Conservation (phyloP, 2,329 filamentous ascomycete genomes). For the Pseudopithomyces maydicus region DNA sequence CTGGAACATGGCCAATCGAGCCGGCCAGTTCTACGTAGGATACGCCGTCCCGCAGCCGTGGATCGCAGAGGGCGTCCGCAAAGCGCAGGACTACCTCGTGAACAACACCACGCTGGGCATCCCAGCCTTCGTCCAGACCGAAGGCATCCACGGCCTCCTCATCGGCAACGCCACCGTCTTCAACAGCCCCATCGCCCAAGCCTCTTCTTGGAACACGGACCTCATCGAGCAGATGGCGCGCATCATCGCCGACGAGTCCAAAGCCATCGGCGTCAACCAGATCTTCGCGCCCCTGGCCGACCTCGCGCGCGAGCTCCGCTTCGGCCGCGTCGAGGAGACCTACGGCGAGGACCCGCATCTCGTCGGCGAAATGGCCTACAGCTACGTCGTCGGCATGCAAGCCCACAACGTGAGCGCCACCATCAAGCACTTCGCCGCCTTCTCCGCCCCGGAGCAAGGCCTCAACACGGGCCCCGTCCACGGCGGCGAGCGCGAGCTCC, state of each 20-base stretch:
- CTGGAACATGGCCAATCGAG: slow-evolving; percentile 68
- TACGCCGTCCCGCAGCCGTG: slow-evolving; percentile 68
- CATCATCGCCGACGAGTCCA: slow-evolving; percentile 68
- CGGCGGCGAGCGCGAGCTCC: slow-evolving; percentile 60
- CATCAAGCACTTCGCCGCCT: slow-evolving; percentile 77
- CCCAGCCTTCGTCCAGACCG: slow-evolving; percentile 73
- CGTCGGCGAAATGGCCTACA: slow-evolving; percentile 70
- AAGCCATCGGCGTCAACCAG: slow-evolving; percentile 72
- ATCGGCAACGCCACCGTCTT: slow-evolving; percentile 77
- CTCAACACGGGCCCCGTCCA: slow-evolving; percentile 69
- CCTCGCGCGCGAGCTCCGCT: slow-evolving; percentile 72
- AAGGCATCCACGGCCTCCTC: slow-evolving; percentile 75
- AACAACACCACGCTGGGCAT: slow-evolving; percentile 71
- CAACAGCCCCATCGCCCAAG: slow-evolving; percentile 75
- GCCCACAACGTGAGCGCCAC: slow-evolving; percentile 69
- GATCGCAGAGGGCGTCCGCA: slow-evolving; percentile 66
- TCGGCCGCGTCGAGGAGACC: slow-evolving; percentile 75
- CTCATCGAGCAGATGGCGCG: slow-evolving; percentile 70
- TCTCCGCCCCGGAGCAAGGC: slow-evolving; percentile 71
- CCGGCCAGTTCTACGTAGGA: slow-evolving; percentile 75
- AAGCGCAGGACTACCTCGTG: slow-evolving; percentile 70
- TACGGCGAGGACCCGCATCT: slow-evolving; percentile 73
- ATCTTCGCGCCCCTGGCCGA: slow-evolving; percentile 74
- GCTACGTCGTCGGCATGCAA: slow-evolving; percentile 66
- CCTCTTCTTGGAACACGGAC: slow-evolving; percentile 71